A percentile compares a stretch with the other conserved stretches of the same genome.
phyloP scores from a whole-genome alignment of 208 protist species.

The Leishmania major region DNA sequence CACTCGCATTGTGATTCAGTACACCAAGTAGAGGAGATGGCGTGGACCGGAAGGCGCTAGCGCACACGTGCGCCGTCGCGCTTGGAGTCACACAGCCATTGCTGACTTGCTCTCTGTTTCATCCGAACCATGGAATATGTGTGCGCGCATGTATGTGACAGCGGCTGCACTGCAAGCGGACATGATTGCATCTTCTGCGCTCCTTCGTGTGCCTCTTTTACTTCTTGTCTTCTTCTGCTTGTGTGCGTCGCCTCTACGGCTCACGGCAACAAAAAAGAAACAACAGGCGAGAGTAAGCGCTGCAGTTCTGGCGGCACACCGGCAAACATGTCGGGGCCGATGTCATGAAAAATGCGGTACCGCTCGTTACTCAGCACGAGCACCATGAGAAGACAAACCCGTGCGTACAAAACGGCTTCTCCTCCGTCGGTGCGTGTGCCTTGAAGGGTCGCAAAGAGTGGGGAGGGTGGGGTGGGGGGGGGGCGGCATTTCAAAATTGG shows the following conservation, averaged over 20 bases:
- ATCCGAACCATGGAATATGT: background rate
- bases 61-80: background rate
- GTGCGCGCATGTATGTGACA: background rate
- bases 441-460: background rate
- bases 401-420: background rate
- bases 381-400: background rate
- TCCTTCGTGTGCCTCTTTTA: background rate
- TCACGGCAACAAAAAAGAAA: background rate
- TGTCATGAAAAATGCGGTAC: background rate
- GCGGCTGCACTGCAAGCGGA: background rate
- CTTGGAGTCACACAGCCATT: background rate
- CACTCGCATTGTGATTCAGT: conserved; percentile 73
- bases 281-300: background rate
- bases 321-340: background rate
- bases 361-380: background rate
- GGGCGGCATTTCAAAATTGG: background rate
- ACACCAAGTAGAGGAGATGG: conserved; percentile 26
- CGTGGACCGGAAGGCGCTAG: background rate
- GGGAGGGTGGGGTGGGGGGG: background rate
- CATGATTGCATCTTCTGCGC: background rate
- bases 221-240: background rate
- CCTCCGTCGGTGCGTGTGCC: background rate
- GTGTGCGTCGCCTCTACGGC: background rate
- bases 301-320: background rate
- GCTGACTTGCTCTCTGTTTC: no score